Conservation (phyloP, 176 grass and related monocot genomes). For the Avena atlantica region DNA sequence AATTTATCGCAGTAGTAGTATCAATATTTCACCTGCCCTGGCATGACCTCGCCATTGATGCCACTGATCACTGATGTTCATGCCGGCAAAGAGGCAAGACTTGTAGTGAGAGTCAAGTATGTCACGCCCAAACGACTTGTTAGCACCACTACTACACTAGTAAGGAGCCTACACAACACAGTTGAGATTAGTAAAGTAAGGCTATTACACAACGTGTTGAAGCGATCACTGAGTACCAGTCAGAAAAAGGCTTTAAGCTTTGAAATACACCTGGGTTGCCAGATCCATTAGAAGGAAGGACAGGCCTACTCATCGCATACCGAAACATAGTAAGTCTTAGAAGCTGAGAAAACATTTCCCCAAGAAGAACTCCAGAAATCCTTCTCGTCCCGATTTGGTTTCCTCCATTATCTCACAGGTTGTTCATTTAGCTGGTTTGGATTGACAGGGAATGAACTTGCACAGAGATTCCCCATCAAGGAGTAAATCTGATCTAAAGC, state of each 20-base stretch:
- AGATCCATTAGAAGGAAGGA: too few species aligned
- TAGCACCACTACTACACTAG: conserved; percentile 81
- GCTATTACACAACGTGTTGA: too few species aligned
- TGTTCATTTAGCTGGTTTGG: neutral
- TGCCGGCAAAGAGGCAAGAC: conserved; percentile 84
- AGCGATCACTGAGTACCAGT: too few species aligned
- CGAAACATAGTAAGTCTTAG: too few species aligned
- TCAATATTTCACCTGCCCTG: conserved; percentile 72
- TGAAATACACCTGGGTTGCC: too few species aligned
- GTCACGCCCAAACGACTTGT: conserved; percentile 92
- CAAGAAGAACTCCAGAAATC: neutral
- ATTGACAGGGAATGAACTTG: neutral
- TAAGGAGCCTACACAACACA: conserved; percentile 74
- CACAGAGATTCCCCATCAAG: neutral
- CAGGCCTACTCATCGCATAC: too few species aligned
- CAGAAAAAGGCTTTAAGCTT: too few species aligned
- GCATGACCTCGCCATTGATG: conserved; percentile 99
- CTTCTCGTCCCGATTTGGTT: neutral
- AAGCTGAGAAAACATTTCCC: neutral
- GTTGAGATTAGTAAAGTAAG: neutral
- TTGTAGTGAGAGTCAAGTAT: conserved; percentile 96
- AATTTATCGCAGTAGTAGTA: neutral
- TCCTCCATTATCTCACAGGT: neutral
- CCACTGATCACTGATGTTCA: conserved; percentile 75
- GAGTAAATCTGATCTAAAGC: neutral